Evolutionary conservation across 148 eudicot genomes (phyloP), one percentile per base, ranked within the genome.

Genomic region (Chenopodium album): DNA sequence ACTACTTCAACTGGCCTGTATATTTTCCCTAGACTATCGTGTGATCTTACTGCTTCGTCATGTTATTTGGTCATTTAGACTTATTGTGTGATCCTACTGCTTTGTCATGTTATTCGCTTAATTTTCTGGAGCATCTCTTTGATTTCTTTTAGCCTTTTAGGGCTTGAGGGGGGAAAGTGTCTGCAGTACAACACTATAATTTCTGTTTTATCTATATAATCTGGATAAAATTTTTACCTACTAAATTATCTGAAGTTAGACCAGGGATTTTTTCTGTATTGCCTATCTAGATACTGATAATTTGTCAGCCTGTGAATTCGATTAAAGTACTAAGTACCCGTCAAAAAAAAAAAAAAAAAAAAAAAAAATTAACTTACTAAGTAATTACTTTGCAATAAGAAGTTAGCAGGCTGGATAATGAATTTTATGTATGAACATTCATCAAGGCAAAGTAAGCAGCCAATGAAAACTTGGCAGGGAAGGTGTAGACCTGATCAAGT

Each of bases 1-100:
- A 94, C 94, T 94, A 94, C 86, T 71, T 75, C 90, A 92, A 92
- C 85, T 92, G 97, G 98, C 97, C 98, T 77, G 86, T 89, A 29
- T 94, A 88, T 80, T 94, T 94, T 85, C 92, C 91, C n/a, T 9
- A 71, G 44, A 41, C 7, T 41, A 6, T 41, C 6, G 44, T 16
- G 26, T 41, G 63, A 26, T 16, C 20, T 1, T 73, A 48, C 75
- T 47, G 17, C 41, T 41, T 41, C 3, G 16, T 22, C 16, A 17
- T 59, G 63, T 41, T 41, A 41, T 41, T 41, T 41, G 44, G 44
- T 41, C 44, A 41, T 41, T 41, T 41, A 1, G 44, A 41, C 44
- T 41, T 41, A 6, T 41, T 41, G 44, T 16, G 26, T 41, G 63
- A 26, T 16, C 20, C 4, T 48, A 48, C 75, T 47, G 54, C 54